Percentiles rank a stretch among this genome's conserved stretches.
These are phyloP conservation scores for Mycena galericulata DNA, from an alignment of 768 basidiomycete species.

Conservation along the genomic window DNA sequence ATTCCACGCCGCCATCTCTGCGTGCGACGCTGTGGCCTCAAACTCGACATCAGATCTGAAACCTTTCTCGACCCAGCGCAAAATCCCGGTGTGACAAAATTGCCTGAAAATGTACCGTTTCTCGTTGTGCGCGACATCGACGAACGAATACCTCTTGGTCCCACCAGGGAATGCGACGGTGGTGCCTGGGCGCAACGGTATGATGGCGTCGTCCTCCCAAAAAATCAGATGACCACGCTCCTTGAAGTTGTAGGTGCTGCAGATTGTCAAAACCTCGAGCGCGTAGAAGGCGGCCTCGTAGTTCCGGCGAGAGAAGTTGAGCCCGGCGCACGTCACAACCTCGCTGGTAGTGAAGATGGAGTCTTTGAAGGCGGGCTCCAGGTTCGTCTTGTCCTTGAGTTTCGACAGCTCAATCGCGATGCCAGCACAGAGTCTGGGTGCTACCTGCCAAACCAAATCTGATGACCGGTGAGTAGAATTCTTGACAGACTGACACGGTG, in stretches of 20 bases:
- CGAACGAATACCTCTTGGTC: not conserved
- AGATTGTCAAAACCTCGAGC: not conserved
- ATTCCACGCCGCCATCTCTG: not conserved
- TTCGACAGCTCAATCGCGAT: not conserved
- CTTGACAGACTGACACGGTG: too few species aligned
- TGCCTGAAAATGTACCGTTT: not conserved
- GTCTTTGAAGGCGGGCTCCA: not conserved
- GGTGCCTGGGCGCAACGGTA: not conserved
- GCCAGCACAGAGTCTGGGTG: not conserved
- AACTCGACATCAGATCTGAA: not conserved
- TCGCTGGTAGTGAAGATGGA: conserved; percentile 3
- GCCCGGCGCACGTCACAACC: not conserved
- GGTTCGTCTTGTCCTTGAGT: not conserved
- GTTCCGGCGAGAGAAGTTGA: not conserved
- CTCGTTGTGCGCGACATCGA: not conserved
- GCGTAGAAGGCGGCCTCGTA: not conserved
- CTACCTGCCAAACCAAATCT: not conserved
- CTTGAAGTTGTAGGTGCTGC: not conserved
- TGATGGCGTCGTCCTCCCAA: not conserved
- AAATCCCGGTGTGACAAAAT: not conserved
- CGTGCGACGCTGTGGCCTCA: not conserved
- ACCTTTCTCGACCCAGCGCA: conserved; percentile 14
- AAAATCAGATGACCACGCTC: not conserved
- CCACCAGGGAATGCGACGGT: not conserved
- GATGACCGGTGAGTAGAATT: not conserved